Conservation (phyloP, 2,329 filamentous ascomycete species). For the Chaetomium strumarium region DNA sequence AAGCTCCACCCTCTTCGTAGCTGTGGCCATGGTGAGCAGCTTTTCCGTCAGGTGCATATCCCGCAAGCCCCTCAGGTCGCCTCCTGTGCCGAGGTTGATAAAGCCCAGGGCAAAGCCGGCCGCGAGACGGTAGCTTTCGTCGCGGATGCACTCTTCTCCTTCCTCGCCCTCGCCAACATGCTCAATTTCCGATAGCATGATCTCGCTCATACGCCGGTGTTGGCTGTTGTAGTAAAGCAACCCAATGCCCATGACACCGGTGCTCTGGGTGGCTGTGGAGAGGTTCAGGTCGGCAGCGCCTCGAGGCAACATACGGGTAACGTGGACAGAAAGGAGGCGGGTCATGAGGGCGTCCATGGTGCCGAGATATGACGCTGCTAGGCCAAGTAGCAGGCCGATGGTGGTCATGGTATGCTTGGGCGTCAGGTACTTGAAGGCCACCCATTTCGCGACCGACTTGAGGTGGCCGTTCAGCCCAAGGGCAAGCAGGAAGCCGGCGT, state of each 20-base stretch:
- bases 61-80: constrained; percentile 78
- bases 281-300: constrained; percentile 92
- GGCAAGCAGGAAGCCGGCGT: constrained; percentile 87
- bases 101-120: constrained; percentile 90
- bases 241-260: constrained; percentile 94
- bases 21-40: constrained; percentile 76
- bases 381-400: constrained; percentile 83
- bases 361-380: constrained; percentile 89
- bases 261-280: constrained; percentile 88
- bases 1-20: constrained; percentile 83
- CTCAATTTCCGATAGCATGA: constrained; percentile 97
- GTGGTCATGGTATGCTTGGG: constrained; percentile 99
- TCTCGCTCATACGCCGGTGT: constrained; percentile 96
- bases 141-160: constrained; percentile 79
- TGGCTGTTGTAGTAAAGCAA: constrained; percentile 91
- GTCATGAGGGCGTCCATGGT: constrained; percentile 98
- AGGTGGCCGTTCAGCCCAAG: constrained; percentile 91
- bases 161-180: constrained; percentile 77
- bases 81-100: constrained; percentile 90
- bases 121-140: constrained; percentile 93
- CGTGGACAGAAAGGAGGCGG: constrained; percentile 86
- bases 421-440: constrained; percentile 98
- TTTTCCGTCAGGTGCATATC: constrained; percentile 93
- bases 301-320: constrained; percentile 86
- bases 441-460: constrained; percentile 93